A percentile compares a stretch with the other conserved stretches of the same genome.
phyloP scores from a whole-genome alignment of 768 basidiomycete genomes.

The Termitomyces sp. region DNA sequence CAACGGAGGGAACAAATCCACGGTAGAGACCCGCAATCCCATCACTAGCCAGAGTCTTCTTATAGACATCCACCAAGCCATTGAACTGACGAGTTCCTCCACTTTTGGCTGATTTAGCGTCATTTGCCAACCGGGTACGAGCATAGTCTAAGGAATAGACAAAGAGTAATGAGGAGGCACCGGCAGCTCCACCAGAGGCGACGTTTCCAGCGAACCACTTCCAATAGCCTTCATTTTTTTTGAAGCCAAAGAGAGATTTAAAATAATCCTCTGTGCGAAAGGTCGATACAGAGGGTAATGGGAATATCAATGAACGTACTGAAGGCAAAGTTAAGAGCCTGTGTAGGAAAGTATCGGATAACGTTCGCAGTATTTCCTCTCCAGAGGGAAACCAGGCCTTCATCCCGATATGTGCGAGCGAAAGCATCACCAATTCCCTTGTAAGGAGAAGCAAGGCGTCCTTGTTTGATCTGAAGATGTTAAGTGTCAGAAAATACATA shows the following conservation, averaged over 20 bases:
- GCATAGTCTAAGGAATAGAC: conserved; percentile 99
- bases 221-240: conserved; percentile 97
- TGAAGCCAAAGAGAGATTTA: conserved; percentile 98
- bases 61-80: conserved; percentile 95
- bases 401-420: conserved; percentile 84
- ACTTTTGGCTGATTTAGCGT: conserved; percentile 92
- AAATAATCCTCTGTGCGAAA: conserved; percentile 82
- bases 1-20: conserved; percentile 98
- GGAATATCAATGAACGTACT: conserved; percentile 49
- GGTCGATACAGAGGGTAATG: conserved; percentile 2
- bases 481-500: conserved; percentile 27
- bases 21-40: conserved; percentile 99
- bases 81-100: conserved; percentile 96
- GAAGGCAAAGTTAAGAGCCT: conserved; percentile 99
- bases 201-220: conserved; percentile 98
- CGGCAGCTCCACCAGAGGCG: conserved; percentile 97
- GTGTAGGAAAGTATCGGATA: conserved; percentile 99
- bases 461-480: conserved; percentile 86
- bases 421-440: conserved; percentile 96
- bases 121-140: conserved; percentile 97
- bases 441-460: conserved; percentile 93
- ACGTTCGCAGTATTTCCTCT: conserved; percentile 99
- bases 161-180: conserved; percentile 97
- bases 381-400: conserved; percentile 95
- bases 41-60: conserved; percentile 94